Conservation (phyloP, 1,284 basidiomycete genomes). For the Rhodotorula sp. region DNA sequence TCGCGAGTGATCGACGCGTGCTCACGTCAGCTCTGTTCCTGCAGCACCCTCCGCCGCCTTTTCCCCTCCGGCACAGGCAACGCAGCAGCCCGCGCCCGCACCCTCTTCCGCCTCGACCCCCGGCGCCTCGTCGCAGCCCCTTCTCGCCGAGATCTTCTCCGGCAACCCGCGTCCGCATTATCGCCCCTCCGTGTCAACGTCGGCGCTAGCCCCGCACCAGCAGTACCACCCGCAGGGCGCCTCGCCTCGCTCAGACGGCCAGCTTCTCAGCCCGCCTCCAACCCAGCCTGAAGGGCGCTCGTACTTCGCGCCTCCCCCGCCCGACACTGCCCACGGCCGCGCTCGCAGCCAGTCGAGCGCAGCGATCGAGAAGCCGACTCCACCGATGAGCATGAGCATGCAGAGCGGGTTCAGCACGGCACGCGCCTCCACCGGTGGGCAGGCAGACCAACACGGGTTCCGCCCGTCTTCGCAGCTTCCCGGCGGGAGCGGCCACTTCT, state of each 20-base stretch:
- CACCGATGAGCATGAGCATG: not conserved
- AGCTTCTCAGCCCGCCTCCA: constrained; percentile 4
- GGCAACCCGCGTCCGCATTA: constrained; percentile 39
- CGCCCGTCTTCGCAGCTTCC: constrained; percentile 19
- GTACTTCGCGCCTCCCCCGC: constrained; percentile 34
- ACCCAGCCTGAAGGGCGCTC: constrained; percentile 3
- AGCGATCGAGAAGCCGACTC: constrained; percentile 10
- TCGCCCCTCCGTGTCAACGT: constrained; percentile 22
- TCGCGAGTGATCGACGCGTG: not conserved
- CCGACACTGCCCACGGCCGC: constrained; percentile 8
- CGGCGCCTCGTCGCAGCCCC: constrained; percentile 25
- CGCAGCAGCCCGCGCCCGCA: not conserved
- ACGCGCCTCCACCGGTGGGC: not conserved
- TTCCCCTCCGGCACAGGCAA: not conserved
- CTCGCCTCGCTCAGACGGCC: not conserved
- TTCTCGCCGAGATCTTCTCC: constrained; percentile 42
- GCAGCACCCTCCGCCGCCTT: not conserved
- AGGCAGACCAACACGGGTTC: constrained; percentile 35
- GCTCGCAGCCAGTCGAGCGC: constrained; percentile 26
- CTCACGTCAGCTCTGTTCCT: too few relatives aligned
- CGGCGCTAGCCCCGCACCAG: constrained; percentile 12
- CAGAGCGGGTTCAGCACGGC: not conserved
- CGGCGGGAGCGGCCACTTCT: constrained; percentile 16
- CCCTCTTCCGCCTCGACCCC: constrained; percentile 9
- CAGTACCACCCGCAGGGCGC: constrained; percentile 18